A percentile compares a stretch with the other conserved stretches of the same genome.
These are phyloP conservation scores for Limnanthes douglasii DNA, from an alignment of 345 rosid genomes.

Conservation along the genomic window DNA sequence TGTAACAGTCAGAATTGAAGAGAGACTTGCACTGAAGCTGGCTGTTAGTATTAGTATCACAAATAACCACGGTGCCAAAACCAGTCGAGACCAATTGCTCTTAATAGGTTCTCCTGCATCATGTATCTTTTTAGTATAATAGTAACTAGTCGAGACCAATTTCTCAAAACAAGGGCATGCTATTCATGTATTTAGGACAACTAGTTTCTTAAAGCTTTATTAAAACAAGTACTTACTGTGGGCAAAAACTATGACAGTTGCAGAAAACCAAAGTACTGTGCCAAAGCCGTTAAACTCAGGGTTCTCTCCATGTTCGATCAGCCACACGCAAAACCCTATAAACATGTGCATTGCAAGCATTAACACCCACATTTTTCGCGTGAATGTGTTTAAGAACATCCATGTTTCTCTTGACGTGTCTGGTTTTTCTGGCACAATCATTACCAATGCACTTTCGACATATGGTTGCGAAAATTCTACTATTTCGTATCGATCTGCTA, in stretches of 20 bases:
- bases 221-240: constrained; percentile 16
- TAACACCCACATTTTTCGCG: constrained; percentile 12
- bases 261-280: constrained; percentile 11
- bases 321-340: constrained; percentile 14
- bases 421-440: constrained; percentile 12
- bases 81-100: constrained; percentile 7
- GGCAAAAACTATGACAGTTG: constrained; percentile 10
- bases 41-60: constrained; percentile 11
- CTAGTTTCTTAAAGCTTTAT: no score
- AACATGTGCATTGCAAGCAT: constrained; percentile 10
- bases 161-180: no score
- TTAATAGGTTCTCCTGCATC: constrained; percentile 11
- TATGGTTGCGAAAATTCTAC: constrained; percentile 21
- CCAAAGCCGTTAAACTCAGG: constrained; percentile 9
- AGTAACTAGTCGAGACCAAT: no score
- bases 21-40: constrained; percentile 12
- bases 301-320: constrained; percentile 13
- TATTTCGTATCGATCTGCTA: constrained; percentile 7
- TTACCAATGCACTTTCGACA: constrained; percentile 14
- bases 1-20: constrained; percentile 11
- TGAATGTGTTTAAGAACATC: constrained; percentile 15
- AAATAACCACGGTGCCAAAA: constrained; percentile 16
- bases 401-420: constrained; percentile 9
- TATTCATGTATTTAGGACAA: no score
- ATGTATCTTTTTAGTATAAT: no score